Evolutionary conservation across 495 filamentous ascomycete species (phyloP), one percentile per base, ranked within the genome.

Genomic region (Podospora anserina): DNA sequence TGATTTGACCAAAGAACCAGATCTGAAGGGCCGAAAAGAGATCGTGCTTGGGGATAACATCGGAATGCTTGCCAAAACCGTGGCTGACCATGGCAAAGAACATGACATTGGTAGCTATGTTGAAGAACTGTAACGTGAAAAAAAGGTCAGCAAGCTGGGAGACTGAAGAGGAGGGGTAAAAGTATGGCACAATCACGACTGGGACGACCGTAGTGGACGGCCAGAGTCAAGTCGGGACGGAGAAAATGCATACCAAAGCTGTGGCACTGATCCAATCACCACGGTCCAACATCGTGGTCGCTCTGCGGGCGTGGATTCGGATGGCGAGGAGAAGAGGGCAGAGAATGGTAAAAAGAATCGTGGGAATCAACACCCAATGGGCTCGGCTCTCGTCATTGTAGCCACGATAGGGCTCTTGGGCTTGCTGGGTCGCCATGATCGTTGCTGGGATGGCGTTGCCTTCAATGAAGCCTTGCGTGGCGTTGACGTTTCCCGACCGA

Each of bases 191-290:
- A 68, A 60, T 7, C 30, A 5, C 39, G 39, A 49, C 13, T 3
- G 39, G 13, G 13, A 16, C 13, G 15, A 11, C 39, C 13, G 5
- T 49, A 2, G 7, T 11, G 15, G 39, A 49, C 39, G 39, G 13
- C 39, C 39, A 18, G 2, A 49, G 39, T 16, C 39, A 49, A 9
- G 13, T 16, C 13, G 39, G 13, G 39, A 49, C 13, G 39, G 39
- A 49, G 13, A 11, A 49, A 49, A 49, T 5, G 15, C 39, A 49
- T 71, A 75, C 72, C 23, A 67, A 28, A n/a, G 72, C 71, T 5
- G n/a, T 63, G 3, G 73, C 54, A 16, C 75, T 68, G 20, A 76
- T 28, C 72, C 72, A 76, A 39, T 78, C 76, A 26, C 76, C 76
- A 1, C 28, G 9, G 11, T 71, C 76, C 9, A 69, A 18, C 23